Conservation (phyloP, 2,329 filamentous ascomycete species). For the Exophiala bonariae region DNA sequence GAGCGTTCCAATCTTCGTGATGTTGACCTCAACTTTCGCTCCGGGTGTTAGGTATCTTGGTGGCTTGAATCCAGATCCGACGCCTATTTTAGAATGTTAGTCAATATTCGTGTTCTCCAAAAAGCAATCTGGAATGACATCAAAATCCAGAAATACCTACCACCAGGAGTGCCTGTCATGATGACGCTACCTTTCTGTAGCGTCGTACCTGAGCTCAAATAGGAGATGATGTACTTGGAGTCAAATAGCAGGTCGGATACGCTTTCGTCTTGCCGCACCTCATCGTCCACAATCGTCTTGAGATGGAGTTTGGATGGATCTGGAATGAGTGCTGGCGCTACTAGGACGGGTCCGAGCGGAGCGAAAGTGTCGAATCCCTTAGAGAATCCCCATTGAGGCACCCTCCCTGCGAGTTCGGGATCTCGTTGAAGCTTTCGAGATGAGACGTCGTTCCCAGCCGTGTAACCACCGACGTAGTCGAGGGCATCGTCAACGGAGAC, state of each 20-base stretch:
- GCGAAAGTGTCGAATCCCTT: conserved; percentile 44
- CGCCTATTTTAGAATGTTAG: conserved; percentile 21
- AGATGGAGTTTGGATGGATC: conserved; percentile 35
- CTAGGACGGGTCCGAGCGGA: conserved; percentile 43
- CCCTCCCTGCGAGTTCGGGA: conserved; percentile 29
- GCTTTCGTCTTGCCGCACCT: conserved; percentile 37
- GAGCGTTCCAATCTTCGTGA: conserved; percentile 43
- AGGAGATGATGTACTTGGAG: conserved; percentile 36
- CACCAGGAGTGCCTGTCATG: conserved; percentile 43
- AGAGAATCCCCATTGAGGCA: conserved; percentile 40
- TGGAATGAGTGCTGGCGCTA: conserved; percentile 30
- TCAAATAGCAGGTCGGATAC: conserved; percentile 40
- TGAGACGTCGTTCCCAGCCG: conserved; percentile 40
- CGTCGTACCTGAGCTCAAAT: conserved; percentile 39
- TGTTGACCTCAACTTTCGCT: conserved; percentile 41
- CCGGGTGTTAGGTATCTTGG: conserved; percentile 41
- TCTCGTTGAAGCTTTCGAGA: conserved; percentile 40
- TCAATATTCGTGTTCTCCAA: not conserved
- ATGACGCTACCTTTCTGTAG: conserved; percentile 39
- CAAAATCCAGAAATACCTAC: too few relatives aligned
- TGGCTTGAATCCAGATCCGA: conserved; percentile 46
- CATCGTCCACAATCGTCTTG: conserved; percentile 38
- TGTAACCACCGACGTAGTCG: conserved; percentile 42
- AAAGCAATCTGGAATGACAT: too few relatives aligned
- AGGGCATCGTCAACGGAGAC: conserved; percentile 37